phyloP scores from a whole-genome alignment of 2,329 filamentous ascomycete genomes.

The Stemphylium vesicarium region DNA sequence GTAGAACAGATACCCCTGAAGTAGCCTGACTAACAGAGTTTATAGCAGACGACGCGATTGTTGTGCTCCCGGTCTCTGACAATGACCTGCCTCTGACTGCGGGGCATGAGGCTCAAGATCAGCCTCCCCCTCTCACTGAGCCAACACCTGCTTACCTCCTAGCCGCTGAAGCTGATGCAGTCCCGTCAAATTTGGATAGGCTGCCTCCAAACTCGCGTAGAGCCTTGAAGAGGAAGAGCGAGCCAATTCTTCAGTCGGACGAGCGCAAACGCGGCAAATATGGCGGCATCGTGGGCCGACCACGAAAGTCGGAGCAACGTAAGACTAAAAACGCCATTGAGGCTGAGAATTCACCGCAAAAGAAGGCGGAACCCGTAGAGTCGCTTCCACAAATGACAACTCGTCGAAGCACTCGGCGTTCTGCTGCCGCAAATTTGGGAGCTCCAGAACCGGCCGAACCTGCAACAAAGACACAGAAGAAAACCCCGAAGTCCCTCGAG shows the following conservation, averaged over 20 bases:
- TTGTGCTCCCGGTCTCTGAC: not conserved
- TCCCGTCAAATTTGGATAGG: slow-evolving; percentile 28
- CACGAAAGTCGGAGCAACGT: slow-evolving; percentile 17
- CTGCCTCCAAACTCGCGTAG: slow-evolving; percentile 20
- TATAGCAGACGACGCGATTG: not conserved
- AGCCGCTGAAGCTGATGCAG: slow-evolving; percentile 28
- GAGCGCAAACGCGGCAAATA: slow-evolving; percentile 20
- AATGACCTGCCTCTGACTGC: not conserved
- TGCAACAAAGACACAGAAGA: not conserved
- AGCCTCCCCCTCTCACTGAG: not conserved
- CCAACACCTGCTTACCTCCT: slow-evolving; percentile 11
- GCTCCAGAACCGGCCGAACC: not conserved
- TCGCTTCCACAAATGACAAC: slow-evolving; percentile 13
- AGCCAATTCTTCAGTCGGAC: slow-evolving; percentile 6
- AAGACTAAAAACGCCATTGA: not conserved
- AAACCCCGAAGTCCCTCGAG: not conserved
- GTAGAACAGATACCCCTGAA: not conserved
- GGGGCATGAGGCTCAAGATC: not conserved
- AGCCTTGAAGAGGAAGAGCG: slow-evolving; percentile 28
- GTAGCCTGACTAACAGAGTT: not conserved
- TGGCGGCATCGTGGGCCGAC: slow-evolving; percentile 23
- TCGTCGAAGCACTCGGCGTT: slow-evolving; percentile 22
- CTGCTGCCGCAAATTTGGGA: slow-evolving; percentile 1
- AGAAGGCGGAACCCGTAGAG: not conserved
- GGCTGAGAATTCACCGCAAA: not conserved